Percentiles rank a stretch among this genome's conserved stretches.
These are phyloP conservation scores for Xylaria telfairii DNA, from an alignment of 495 filamentous ascomycete species.

Conservation along the genomic window DNA sequence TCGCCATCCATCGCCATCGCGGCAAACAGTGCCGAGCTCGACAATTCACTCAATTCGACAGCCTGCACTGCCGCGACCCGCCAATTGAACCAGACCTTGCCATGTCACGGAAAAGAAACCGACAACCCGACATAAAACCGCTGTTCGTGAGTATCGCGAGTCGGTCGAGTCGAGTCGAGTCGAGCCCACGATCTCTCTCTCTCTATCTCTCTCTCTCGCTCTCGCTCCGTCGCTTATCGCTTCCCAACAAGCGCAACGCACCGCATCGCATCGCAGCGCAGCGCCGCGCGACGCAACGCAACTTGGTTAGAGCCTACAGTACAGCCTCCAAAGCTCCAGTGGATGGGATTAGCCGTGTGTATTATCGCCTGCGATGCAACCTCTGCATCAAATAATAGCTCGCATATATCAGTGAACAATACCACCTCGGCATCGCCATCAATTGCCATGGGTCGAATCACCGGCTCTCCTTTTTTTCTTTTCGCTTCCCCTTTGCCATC, in stretches of 20 bases:
- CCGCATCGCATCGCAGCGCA: too few relatives aligned
- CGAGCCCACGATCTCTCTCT: conserved; percentile 1
- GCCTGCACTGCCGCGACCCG: neutral
- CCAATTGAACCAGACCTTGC: conserved; percentile 19
- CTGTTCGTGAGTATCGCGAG: neutral
- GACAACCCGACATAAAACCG: conserved; percentile 8
- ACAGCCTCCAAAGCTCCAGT: too few relatives aligned
- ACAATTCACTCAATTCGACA: neutral
- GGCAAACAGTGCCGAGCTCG: conserved; percentile 6
- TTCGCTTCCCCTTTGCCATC: neutral
- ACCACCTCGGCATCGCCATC: conserved; percentile 15
- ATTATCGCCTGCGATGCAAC: conserved; percentile 21
- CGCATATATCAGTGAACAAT: conserved; percentile 10
- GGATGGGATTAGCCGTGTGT: too few relatives aligned
- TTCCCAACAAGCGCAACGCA: conserved; percentile 9
- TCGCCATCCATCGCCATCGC: conserved; percentile 8
- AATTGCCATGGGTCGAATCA: conserved; percentile 14
- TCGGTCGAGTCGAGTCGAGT: neutral
- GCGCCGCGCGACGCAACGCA: too few relatives aligned
- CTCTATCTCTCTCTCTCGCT: too few relatives aligned
- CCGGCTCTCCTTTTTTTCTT: neutral
- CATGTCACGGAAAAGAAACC: conserved; percentile 10
- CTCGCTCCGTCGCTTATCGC: conserved; percentile 14
- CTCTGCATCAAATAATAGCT: conserved; percentile 14
- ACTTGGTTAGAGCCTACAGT: neutral